Conservation (phyloP, 2,329 filamentous ascomycete genomes). For the Verticillium dahliae region DNA sequence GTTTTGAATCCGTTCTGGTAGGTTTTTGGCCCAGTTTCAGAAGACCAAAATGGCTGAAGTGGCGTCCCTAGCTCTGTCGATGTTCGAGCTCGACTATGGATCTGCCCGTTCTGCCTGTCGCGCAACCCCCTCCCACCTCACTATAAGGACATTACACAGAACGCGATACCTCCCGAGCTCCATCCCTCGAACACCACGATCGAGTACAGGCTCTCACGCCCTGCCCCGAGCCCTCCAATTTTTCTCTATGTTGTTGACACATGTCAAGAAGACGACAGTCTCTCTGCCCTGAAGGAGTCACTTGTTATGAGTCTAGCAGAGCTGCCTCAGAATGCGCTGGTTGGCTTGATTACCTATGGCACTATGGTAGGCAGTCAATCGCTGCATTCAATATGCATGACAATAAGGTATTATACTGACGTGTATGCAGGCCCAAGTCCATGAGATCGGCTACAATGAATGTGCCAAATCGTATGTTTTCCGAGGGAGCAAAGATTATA, state of each 20-base stretch:
- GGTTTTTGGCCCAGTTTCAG: conserved; percentile 18
- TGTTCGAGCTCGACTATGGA: conserved; percentile 77
- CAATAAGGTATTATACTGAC: neutral
- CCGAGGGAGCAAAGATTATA: conserved; percentile 94
- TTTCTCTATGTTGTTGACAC: conserved; percentile 85
- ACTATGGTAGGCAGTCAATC: conserved; percentile 64
- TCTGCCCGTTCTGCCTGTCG: conserved; percentile 82
- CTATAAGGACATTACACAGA: conserved; percentile 84
- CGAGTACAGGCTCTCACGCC: conserved; percentile 74
- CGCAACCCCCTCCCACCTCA: conserved; percentile 76
- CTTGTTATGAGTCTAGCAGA: conserved; percentile 80
- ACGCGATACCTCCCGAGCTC: conserved; percentile 76
- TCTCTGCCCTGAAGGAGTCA: conserved; percentile 77
- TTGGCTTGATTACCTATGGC: conserved; percentile 80
- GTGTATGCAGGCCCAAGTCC: conserved; percentile 71
- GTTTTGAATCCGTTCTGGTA: conserved; percentile 97
- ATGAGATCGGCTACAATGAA: conserved; percentile 96
- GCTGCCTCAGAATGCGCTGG: conserved; percentile 73
- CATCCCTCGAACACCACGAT: conserved; percentile 83
- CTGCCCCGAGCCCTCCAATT: conserved; percentile 79
- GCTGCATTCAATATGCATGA: neutral
- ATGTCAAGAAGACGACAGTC: conserved; percentile 81
- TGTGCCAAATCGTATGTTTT: conserved; percentile 99
- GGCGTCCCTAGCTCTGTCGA: conserved; percentile 62
- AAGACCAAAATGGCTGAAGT: conserved; percentile 12